These are phyloP conservation scores for Avicennia marina DNA, from an alignment of 257 asterid genomes.

Conservation along the genomic window DNA sequence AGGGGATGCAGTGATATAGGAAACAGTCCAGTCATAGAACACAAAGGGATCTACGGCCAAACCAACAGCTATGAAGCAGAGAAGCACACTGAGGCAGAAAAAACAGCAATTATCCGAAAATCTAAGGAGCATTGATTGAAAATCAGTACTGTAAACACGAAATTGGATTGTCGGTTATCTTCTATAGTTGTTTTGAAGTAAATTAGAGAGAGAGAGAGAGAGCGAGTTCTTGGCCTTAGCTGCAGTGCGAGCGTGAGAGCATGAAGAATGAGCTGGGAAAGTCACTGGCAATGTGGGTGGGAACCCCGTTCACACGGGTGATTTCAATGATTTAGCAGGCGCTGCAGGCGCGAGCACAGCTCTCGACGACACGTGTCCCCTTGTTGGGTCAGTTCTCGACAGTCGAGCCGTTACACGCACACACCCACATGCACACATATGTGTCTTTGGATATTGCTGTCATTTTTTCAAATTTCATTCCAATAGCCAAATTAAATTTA, in stretches of 20 bases:
- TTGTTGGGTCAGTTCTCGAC: too few species aligned
- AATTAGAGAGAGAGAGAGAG: neutral
- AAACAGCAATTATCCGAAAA: conserved; percentile 22
- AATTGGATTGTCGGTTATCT: neutral
- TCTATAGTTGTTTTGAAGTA: neutral
- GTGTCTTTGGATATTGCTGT: too few species aligned
- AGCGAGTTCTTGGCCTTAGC: conserved; percentile 5
- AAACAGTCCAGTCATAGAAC: conserved; percentile 76
- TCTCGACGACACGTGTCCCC: too few species aligned
- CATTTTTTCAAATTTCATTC: too few species aligned
- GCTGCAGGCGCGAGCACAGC: too few species aligned
- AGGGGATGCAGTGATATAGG: conserved; percentile 77
- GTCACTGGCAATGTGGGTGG: conserved; percentile 5
- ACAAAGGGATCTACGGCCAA: conserved; percentile 71
- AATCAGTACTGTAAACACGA: conserved; percentile 13
- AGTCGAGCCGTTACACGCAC: too few species aligned
- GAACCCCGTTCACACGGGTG: neutral
- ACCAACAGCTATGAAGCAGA: conserved; percentile 30
- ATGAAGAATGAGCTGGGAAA: conserved; percentile 21
- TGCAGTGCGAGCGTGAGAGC: neutral
- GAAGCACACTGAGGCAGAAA: conserved; percentile 32
- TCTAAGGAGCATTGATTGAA: conserved; percentile 49
- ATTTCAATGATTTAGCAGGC: too few species aligned
- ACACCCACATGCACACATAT: too few species aligned
- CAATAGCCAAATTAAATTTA: too few species aligned